Percentiles rank a stretch among this genome's conserved stretches.
phyloP scores from a whole-genome alignment of 768 basidiomycete genomes.

The Suillus sp. region DNA sequence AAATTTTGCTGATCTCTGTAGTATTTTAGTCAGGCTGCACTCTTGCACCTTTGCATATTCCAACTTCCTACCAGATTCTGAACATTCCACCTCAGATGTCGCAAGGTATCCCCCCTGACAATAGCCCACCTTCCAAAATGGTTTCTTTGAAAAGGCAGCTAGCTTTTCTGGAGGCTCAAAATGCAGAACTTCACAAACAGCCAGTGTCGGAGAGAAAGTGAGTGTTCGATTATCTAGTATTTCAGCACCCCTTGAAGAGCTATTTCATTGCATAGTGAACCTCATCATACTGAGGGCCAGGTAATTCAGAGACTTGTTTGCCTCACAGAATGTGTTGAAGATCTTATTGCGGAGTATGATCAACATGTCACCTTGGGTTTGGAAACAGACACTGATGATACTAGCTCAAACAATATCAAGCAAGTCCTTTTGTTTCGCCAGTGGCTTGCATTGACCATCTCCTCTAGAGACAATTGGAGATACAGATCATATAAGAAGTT shows the following conservation, averaged over 20 bases:
- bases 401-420: background rate
- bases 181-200: background rate
- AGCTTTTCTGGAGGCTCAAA: slow-evolving; percentile 14
- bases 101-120: too few species aligned
- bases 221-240: background rate
- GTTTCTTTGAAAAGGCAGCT: slow-evolving; percentile 13
- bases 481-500: slow-evolving; percentile 15
- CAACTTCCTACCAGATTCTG: too few species aligned
- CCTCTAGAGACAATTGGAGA: slow-evolving; percentile 7
- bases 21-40: too few species aligned
- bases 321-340: slow-evolving; percentile 7
- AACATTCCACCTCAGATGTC: too few species aligned
- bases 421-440: background rate
- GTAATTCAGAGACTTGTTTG: slow-evolving; percentile 16
- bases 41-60: too few species aligned
- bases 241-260: too few species aligned
- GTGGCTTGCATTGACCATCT: slow-evolving; percentile 2
- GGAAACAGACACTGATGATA: background rate
- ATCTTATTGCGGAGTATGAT: slow-evolving; percentile 17
- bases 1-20: too few species aligned
- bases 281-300: slow-evolving; percentile 12
- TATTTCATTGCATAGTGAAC: background rate
- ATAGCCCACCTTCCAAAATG: background rate
- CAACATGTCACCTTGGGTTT: slow-evolving; percentile 1
- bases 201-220: background rate